A percentile compares a stretch with the other conserved stretches of the same genome.
phyloP scores from a whole-genome alignment of 257 asterid species.

The Leonotis leonurus region DNA sequence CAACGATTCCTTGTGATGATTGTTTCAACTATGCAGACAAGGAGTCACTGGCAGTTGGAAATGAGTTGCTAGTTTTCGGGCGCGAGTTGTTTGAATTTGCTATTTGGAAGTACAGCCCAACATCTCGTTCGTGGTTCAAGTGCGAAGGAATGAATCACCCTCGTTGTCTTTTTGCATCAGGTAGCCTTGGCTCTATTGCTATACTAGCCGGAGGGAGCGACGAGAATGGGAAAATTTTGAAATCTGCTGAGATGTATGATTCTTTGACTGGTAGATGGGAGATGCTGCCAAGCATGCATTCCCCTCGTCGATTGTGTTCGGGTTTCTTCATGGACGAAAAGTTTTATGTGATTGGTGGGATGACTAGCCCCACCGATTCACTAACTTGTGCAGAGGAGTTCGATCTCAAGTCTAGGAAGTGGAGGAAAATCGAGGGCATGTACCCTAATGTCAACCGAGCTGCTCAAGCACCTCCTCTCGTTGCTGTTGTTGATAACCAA shows the following conservation, averaged over 20 bases:
- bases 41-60: conserved; percentile 74
- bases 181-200: conserved; percentile 57
- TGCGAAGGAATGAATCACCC: conserved; percentile 70
- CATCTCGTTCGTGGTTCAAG: conserved; percentile 45
- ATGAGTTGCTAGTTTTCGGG: conserved; percentile 70
- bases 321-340: conserved; percentile 78
- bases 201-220: conserved; percentile 77
- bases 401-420: conserved; percentile 55
- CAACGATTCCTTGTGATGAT: conserved; percentile 76
- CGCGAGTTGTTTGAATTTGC: conserved; percentile 71
- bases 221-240: conserved; percentile 59
- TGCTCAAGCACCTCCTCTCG: conserved; percentile 89
- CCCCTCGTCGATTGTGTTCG: conserved; percentile 69
- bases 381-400: conserved; percentile 80
- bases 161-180: conserved; percentile 80
- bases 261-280: conserved; percentile 70
- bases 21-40: conserved; percentile 74
- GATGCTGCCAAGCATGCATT: conserved; percentile 66
- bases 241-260: conserved; percentile 71
- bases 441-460: conserved; percentile 63
- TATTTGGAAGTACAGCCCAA: conserved; percentile 67
- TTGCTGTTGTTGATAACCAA: conserved; percentile 67
- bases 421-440: conserved; percentile 73
- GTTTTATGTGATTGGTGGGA: conserved; percentile 82
- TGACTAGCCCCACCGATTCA: conserved; percentile 55